Base-by-base conservation (phyloP, 2,329 filamentous ascomycete species). In the Epichloe festucae region DNA sequence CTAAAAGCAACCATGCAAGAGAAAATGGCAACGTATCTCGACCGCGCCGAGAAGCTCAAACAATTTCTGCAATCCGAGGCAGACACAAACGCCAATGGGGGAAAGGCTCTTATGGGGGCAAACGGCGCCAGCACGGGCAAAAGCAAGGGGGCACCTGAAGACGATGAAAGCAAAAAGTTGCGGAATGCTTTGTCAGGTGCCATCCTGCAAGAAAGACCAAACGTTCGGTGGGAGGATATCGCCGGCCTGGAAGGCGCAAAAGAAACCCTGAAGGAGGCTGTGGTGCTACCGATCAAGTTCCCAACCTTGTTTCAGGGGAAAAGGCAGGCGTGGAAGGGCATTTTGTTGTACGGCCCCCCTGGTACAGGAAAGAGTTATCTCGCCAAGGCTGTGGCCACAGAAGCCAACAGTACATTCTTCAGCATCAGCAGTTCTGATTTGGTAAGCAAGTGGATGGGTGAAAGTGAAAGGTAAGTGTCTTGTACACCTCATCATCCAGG, bases 401-500 rank as follows among this genome's bases (percentile, higher is more conserved):
- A 98, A 70, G 93, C 93, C 53, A 97, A 98, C 70, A 96, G 90
- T 70, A 97, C 93, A 3, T 98, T 98, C 67, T 98, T 98, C 78
- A 96, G 89, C 64, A 91, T 98, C 58, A 95, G 88, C 71, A 95
- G 88, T 76, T 95, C 89, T 65, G 93, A 98, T 67, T 69, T 98
- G 68, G 93, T 98, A 55, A 95, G 89, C 68, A 98, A 98, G 67
- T 98, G 93, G 93, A 98, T 98, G 93, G 93, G 93, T 73, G 93
- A 98, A 71, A 94, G 87, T 75, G 93, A 98, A 81, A 82, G 89
- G 88, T 94, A 73, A 54, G 65, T 35, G 17, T 15, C 31, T 17
- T 17, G 17, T 27, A 14, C 35, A 8, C 12, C 17, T 5, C 7
- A 23, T 46, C 19, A 17, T 10, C n/a, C 15, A n/a, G 31, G 31